These are phyloP conservation scores for Sporobolomyces phaffii DNA, from an alignment of 768 basidiomycete genomes.

Conservation along the genomic window DNA sequence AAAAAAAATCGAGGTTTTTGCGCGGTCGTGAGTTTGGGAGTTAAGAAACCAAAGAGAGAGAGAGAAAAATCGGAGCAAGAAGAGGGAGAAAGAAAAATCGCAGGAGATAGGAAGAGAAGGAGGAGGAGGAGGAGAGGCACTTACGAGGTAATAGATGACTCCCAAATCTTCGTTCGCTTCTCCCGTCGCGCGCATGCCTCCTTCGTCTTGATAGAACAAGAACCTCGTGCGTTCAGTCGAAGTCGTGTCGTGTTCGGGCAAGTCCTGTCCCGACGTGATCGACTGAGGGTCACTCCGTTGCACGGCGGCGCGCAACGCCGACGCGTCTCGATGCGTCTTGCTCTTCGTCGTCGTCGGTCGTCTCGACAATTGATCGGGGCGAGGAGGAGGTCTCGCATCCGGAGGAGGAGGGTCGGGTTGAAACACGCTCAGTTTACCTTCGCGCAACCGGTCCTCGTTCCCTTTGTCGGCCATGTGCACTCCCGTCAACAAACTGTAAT, in stretches of 20 bases:
- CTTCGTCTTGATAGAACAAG: conserved; percentile 94
- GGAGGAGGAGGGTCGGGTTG: conserved; percentile 47
- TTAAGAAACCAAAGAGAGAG: too few species aligned
- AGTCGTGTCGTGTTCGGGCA: conserved; percentile 62
- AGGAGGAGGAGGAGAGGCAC: not conserved
- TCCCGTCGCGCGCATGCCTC: conserved; percentile 82
- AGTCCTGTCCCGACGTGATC: conserved; percentile 53
- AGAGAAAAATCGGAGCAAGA: too few species aligned
- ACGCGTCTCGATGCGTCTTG: too few species aligned
- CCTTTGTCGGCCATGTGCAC: conserved; percentile 87
- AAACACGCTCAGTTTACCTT: conserved; percentile 85
- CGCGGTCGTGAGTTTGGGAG: too few species aligned
- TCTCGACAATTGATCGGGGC: too few species aligned
- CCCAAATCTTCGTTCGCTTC: conserved; percentile 68
- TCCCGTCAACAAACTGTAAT: conserved; percentile 88
- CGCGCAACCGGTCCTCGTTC: conserved; percentile 82
- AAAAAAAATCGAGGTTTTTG: too few species aligned
- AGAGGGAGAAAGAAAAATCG: too few species aligned
- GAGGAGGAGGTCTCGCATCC: not conserved
- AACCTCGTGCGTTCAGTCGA: conserved; percentile 65
- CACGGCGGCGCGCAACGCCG: conserved; percentile 79
- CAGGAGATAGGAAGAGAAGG: not conserved
- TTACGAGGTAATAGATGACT: conserved; percentile 47
- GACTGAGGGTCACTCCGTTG: conserved; percentile 71
- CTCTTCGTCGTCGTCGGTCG: too few species aligned